Evolutionary conservation across 75 land plant species (phyloP), one percentile per base, ranked within the genome.

Genomic region (Cryptomeria japonica): DNA sequence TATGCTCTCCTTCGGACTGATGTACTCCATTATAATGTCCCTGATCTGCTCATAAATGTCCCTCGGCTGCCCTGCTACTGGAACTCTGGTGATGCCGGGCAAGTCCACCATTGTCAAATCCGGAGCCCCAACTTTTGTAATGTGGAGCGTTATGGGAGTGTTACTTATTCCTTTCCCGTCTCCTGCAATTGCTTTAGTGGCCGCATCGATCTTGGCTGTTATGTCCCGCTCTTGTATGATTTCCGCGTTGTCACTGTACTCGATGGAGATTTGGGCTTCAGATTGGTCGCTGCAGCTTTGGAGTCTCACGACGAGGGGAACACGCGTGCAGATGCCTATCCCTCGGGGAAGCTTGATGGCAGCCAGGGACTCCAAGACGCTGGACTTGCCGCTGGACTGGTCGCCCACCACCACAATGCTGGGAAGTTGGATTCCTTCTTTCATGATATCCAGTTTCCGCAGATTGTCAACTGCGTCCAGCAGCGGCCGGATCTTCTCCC

Each of bases 391-490:
- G 55, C 91, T 90, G 34, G 94, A 92, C 80, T 94, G 94, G 77
- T 94, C 96, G 38, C 96, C 96, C 18, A 94, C 92, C 11, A 94
- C 93, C 14, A 94, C 96, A 58, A 94, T 94, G 61, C 92, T 93
- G 32, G 96, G 96, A 0, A 94, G 89, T 73, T 91, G 90, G 82
- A 94, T 93, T 44, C 94, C 94, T 55, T 93, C 92, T 16, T 92
- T 88, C 89, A 70, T 92, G 42, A 94, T 86, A 3, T 86, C 85
- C 39, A 93, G 86, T 10, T 72, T 84, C 19, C 95, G 86, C 61
- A 94, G 91, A 73, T 73, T 87, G 87, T 94, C 95, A 7, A 95
- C 87, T 16, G 90, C 91, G 58, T 93, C 93, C 22, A 95, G 92
- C 85, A 92, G 79, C 7, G 96, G 93, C 12, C 96, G 92, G 38